These are phyloP conservation scores for Pythium rishiriense DNA, from an alignment of 352 stramenopile genomes.

Conservation along the genomic window DNA sequence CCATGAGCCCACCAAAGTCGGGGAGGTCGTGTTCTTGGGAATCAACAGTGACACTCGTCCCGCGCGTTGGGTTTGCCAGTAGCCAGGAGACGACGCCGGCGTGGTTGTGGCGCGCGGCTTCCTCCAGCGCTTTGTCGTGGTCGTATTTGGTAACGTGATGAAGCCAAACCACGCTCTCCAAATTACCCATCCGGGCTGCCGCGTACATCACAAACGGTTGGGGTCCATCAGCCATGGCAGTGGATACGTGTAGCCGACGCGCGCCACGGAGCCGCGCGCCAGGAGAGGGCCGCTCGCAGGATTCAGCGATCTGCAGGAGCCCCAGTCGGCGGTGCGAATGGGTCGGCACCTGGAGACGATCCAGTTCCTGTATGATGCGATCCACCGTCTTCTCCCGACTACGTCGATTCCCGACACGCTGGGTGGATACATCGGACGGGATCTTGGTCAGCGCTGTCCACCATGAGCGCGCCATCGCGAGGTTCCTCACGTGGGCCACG, in stretches of 20 bases:
- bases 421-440: no score
- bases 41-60: neutral
- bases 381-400: neutral
- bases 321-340: neutral
- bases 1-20: neutral
- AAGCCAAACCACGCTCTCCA: slow-evolving; percentile 10
- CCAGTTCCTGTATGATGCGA: neutral
- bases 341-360: neutral
- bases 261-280: neutral
- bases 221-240: neutral
- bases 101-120: neutral
- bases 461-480: neutral
- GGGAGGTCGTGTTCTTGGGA: neutral
- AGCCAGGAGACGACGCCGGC: neutral
- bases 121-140: neutral
- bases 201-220: neutral
- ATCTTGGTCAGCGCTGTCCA: neutral
- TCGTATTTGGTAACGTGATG: neutral
- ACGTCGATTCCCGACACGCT: neutral
- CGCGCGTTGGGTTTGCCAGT: neutral
- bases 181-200: neutral
- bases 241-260: neutral
- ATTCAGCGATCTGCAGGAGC: neutral
- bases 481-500: neutral
- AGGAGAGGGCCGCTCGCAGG: neutral